A percentile compares a stretch with the other conserved stretches of the same genome.
These are phyloP conservation scores for Colletotrichum sp. DNA, from an alignment of 2,329 filamentous ascomycete species.

Conservation along the genomic window DNA sequence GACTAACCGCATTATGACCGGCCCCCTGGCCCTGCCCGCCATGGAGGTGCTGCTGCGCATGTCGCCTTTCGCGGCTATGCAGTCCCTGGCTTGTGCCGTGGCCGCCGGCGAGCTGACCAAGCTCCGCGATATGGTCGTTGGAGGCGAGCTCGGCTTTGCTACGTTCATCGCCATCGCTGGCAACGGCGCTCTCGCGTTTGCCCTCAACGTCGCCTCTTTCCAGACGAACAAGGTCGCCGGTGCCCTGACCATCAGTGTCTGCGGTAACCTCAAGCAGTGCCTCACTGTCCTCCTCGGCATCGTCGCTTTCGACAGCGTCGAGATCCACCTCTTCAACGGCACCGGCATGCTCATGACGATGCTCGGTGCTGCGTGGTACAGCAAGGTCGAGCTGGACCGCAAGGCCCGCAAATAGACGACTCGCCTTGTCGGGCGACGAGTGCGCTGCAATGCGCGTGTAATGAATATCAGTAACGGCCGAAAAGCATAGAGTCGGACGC, in stretches of 20 bases:
- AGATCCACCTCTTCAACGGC: constrained; percentile 57
- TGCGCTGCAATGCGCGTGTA: constrained; percentile 4
- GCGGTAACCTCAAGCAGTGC: constrained; percentile 64
- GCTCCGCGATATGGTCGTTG: constrained; percentile 40
- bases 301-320: constrained; percentile 52
- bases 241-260: constrained; percentile 64
- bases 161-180: constrained; percentile 47
- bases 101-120: constrained; percentile 56
- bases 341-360: constrained; percentile 60
- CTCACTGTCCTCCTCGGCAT: constrained; percentile 60
- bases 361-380: constrained; percentile 61
- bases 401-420: constrained; percentile 33
- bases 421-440: background rate
- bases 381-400: constrained; percentile 59
- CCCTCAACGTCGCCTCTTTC: constrained; percentile 62
- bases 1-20: constrained; percentile 69
- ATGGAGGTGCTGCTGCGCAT: constrained; percentile 67
- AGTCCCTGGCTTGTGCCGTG: constrained; percentile 57
- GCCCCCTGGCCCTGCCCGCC: constrained; percentile 59
- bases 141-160: constrained; percentile 37
- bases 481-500: constrained; percentile 6
- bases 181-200: constrained; percentile 60
- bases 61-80: constrained; percentile 63
- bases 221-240: constrained; percentile 63
- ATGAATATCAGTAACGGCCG: constrained; percentile 21